A percentile compares a stretch with the other conserved stretches of the same genome.
phyloP scores from a whole-genome alignment of 495 filamentous ascomycete genomes.

The Terfezia boudieri region DNA sequence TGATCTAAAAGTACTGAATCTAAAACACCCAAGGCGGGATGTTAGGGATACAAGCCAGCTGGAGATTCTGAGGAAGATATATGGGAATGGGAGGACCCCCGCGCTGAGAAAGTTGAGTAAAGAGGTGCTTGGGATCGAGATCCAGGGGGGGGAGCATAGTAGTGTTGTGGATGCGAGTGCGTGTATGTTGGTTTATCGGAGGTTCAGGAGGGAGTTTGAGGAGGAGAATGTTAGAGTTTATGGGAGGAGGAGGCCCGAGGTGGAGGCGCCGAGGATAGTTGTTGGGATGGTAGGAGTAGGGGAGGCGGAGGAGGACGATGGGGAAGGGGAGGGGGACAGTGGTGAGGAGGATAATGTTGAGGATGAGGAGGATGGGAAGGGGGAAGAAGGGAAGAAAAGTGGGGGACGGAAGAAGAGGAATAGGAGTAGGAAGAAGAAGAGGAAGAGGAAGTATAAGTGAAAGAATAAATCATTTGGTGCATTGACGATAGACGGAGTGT shows the following conservation, averaged over 20 bases:
- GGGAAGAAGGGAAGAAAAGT: background rate
- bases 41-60: conserved; percentile 71
- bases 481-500: no score
- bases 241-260: background rate
- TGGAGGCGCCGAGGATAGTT: background rate
- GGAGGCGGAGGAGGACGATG: background rate
- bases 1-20: conserved; percentile 52
- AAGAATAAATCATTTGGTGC: no score
- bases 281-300: background rate
- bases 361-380: background rate
- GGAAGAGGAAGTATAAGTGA: background rate
- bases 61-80: conserved; percentile 43
- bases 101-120: conserved; percentile 49
- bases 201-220: conserved; percentile 66
- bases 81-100: conserved; percentile 52
- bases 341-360: background rate
- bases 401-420: background rate
- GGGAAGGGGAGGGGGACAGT: background rate
- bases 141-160: conserved; percentile 52
- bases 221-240: background rate
- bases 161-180: conserved; percentile 70
- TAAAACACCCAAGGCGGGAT: conserved; percentile 52
- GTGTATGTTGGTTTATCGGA: conserved; percentile 66
- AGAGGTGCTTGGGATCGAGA: conserved; percentile 59
- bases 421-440: background rate